These are phyloP conservation scores for Adenanthera pavonina DNA, from an alignment of 306 rosid species.

Conservation along the genomic window DNA sequence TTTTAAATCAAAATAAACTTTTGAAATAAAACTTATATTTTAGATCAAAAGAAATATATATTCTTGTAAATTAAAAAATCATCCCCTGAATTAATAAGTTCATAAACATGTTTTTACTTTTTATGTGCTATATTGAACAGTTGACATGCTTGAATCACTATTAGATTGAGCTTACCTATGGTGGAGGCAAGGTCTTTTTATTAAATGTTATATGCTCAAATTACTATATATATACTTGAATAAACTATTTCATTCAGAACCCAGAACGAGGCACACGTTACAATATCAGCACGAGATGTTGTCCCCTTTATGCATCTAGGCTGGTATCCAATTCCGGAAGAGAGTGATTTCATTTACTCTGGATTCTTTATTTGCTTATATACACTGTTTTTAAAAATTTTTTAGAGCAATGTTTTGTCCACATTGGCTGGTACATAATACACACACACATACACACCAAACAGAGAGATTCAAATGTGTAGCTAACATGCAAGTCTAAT, in stretches of 20 bases:
- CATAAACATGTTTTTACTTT: neutral
- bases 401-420: neutral
- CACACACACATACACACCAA: neutral
- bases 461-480: neutral
- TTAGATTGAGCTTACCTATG: neutral
- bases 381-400: neutral
- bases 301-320: slow-evolving; percentile 27
- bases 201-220: neutral
- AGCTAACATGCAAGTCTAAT: too few species aligned
- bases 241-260: neutral
- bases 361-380: slow-evolving; percentile 23
- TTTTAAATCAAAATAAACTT: too few species aligned
- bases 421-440: neutral
- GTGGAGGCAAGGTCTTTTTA: neutral
- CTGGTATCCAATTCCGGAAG: neutral
- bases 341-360: neutral
- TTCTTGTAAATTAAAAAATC: too few species aligned
- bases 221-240: neutral
- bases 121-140: neutral
- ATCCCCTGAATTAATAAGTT: neutral
- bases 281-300: neutral
- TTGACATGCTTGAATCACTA: slow-evolving; percentile 18
- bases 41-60: too few species aligned
- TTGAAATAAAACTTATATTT: too few species aligned
- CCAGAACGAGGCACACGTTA: neutral